Base-by-base conservation (phyloP, 2,329 filamentous ascomycete genomes). In the Aspergillus fumigatiaffinis region DNA sequence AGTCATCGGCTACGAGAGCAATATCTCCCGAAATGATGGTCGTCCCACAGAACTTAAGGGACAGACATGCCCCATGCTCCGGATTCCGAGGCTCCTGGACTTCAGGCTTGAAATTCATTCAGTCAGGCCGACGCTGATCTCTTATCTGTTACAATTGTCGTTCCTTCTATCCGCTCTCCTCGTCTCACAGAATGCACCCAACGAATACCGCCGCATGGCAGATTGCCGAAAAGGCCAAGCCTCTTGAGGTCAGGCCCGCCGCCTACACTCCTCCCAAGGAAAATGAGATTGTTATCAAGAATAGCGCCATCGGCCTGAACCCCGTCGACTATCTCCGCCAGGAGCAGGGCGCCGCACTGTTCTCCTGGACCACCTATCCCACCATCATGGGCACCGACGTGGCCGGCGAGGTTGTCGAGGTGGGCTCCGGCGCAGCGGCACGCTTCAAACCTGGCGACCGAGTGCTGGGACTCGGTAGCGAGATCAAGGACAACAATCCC, bases 321-420 rank as follows among this genome's bases (percentile, higher is more conserved):
- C 73, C 75, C 0, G 68, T 79, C 23, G 78, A 80, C 60, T 73
- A 73, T 68, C 74, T 68, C 20, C 65, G 72, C 12, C 75, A 77
- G 57, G 50, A 58, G 6, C 44, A 62, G n/a, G 68, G 67, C 17
- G 59, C 64, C 10, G 60, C 60, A 7, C 67, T 72, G 49, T 61
- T 70, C 28, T 65, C 71, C 50, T 62, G 66, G 8, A 55, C 70
- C 25, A 59, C 65, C 9, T 75, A 75, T 50, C 74, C 74, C 0
- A 62, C 66, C 5, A 66, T 77, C 25, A 62, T 77, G n/a, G 79
- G 79, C 5, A 66, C 63, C 20, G 79, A 81, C 58, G 71, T 79
- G 10, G 76, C 77, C 1, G 79, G 79, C 12, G 75, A 77, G 54
- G 70, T 80, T 12, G 60, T 75, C 44, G 73, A 79, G 59, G 70